Base-by-base conservation (phyloP, 2,329 filamentous ascomycete species). In the Alternaria sp. region DNA sequence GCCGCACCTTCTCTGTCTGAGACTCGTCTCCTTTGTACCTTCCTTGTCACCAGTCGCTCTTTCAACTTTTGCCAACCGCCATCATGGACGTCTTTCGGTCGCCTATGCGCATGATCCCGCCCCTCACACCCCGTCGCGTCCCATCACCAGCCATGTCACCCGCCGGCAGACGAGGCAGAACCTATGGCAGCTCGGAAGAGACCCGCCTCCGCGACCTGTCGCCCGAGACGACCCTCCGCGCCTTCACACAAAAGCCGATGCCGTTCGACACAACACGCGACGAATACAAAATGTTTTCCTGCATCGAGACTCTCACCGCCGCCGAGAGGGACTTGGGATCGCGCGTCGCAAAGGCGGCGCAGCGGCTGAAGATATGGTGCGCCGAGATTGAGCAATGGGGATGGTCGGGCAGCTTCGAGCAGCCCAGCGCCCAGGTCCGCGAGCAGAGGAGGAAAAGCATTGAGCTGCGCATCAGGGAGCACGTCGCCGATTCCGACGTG, bases 341-440 rank as follows among this genome's bases (percentile, higher is more conserved):
- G 72, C 86, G 88, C 65, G 89, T 91, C 46, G 91, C 91, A 45
- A 79, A 89, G 64, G 89, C 91, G 15, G 91, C 91, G 12, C 88
- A 90, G 71, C 89, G 87, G 66, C 88, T 96, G 65, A 86, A 90
- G 77, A 85, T 88, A 73, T 96, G 92, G 92, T 84, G 91, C 25
- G 83, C 87, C n/a, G 92, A 96, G 81, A 83, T 96, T 43, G 83
- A 85, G 61, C 77, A 82, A 62, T 90, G 88, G 88, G 76, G 80
- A 19, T 90, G 88, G 88, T 81, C 85, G 0, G 84, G 82, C 65
- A 81, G 76, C 13, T 85, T 84, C 60, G 81, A 84, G 61, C 73
- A 72, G 53, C 82, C 82, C 10, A 75, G 69, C 65, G 71, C 72
- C 17, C 67, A 73, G 17, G 61, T 59, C 26, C 62, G 67, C 30